Base-by-base conservation (phyloP, 345 rosid genomes). In the Eucalyptus polyanthemos region DNA sequence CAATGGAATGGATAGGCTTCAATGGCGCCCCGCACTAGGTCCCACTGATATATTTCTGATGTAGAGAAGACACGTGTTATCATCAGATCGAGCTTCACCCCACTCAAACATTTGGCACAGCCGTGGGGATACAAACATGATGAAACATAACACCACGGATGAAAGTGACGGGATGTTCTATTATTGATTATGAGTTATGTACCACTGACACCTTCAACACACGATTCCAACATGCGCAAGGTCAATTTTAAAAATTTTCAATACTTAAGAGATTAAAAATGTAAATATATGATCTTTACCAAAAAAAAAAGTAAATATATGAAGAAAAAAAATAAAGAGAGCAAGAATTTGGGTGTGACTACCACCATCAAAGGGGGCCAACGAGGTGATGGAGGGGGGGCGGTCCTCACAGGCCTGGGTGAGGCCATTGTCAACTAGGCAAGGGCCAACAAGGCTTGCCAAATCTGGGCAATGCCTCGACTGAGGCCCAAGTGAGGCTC, bases 361-460 rank as follows among this genome's bases (percentile, higher is more conserved):
- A 2, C 58, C 58, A 53, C 1, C 4, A 0, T 53, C 58, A 53
- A 53, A 53, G 58, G 58, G 58, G 58, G 24, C 24, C 58, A 0
- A 53, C 2, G 5, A 53, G 58, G 24, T 53, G 58, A 53, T 4
- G 4, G 2, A 53, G 11, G 24, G 9, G 51, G 10, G 56, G 4
- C 1, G 1, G 11, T 53, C 58, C 58, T 53, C 5, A 0, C 4
- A 53, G 0, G 58, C 58, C 2, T 0, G 2, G 0, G 58, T 19
- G 58, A 53, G 58, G 24, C 58, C 58, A 53, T 53, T 19, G 24
- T 53, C 11, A 0, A 53, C 24, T 19, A 53, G 58, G 10, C 58
- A 19, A 19, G 5, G 58, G 58, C 24, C 2, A 0, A 53, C 58
- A 53, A 8, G 58, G 24, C 58, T 19, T 53, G 58, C 5, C 5